These are phyloP conservation scores for Henckelia pumila DNA, from an alignment of 257 asterid species.

Conservation along the genomic window DNA sequence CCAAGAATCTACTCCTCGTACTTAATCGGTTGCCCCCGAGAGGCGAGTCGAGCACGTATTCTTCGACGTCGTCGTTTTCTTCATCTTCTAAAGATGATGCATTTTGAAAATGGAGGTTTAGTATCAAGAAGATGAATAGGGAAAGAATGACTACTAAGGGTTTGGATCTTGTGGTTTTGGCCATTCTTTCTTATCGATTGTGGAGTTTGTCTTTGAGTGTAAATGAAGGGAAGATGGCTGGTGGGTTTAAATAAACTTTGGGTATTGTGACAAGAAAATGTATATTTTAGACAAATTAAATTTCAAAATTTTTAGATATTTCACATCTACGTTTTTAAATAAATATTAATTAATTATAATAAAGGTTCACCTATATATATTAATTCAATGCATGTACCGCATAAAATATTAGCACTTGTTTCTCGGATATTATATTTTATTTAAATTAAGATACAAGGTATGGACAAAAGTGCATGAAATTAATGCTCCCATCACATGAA, in stretches of 20 bases:
- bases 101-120: not conserved
- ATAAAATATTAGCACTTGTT: no score
- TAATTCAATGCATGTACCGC: no score
- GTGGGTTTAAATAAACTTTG: not conserved
- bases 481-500: no score
- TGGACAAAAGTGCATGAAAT: no score
- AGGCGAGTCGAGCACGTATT: not conserved
- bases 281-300: no score
- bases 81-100: not conserved
- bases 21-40: not conserved
- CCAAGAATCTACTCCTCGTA: not conserved
- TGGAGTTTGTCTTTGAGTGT: not conserved
- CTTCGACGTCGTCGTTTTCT: not conserved
- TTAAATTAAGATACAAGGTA: no score
- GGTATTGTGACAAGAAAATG: not conserved
- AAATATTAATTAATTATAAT: no score
- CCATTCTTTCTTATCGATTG: not conserved
- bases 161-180: not conserved
- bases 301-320: no score
- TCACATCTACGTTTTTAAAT: not conserved
- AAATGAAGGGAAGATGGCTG: not conserved
- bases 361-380: no score
- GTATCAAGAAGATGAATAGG: not conserved
- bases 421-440: no score
- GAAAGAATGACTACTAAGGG: not conserved